Percentiles rank a stretch among this genome's conserved stretches.
These are phyloP conservation scores for Globisporangium polare DNA, from an alignment of 352 stramenopile genomes.

Conservation along the genomic window DNA sequence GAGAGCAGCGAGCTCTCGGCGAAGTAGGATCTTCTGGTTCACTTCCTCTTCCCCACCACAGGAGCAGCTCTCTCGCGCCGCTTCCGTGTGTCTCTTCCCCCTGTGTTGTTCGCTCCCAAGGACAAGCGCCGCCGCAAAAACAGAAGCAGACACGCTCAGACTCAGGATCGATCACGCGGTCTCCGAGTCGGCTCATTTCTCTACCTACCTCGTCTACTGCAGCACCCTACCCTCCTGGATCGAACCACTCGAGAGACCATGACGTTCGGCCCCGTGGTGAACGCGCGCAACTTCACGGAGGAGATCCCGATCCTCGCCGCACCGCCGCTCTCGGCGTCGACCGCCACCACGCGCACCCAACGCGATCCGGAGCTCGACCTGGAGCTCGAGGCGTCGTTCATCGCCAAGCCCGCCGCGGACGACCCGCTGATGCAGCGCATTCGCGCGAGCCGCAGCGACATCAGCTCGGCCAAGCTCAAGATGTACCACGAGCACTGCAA, in stretches of 20 bases:
- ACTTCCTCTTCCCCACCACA: neutral
- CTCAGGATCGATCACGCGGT: neutral
- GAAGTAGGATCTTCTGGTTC: constrained; percentile 1
- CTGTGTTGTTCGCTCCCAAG: neutral
- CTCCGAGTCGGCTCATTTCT: constrained; percentile 5
- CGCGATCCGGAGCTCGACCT: constrained; percentile 13
- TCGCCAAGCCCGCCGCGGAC: constrained; percentile 13
- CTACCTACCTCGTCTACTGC: constrained; percentile 7
- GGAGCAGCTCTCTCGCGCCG: neutral
- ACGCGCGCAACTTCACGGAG: constrained; percentile 10
- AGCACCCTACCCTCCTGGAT: neutral
- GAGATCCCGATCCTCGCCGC: constrained; percentile 9
- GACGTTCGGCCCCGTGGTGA: constrained; percentile 9
- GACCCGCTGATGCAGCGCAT: constrained; percentile 12
- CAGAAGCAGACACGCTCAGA: constrained; percentile 2
- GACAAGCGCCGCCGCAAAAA: neutral
- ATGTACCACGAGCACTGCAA: constrained; percentile 49
- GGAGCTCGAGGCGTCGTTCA: constrained; percentile 17
- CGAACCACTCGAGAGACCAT: neutral
- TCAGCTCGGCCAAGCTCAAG: constrained; percentile 36
- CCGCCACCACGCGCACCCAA: constrained; percentile 7
- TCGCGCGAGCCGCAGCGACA: constrained; percentile 24
- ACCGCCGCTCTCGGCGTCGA: constrained; percentile 10
- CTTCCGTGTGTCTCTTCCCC: neutral
- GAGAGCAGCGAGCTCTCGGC: constrained; percentile 6